Base-by-base conservation (phyloP, 2,329 filamentous ascomycete genomes). In the Hymenoscyphus infarciens region DNA sequence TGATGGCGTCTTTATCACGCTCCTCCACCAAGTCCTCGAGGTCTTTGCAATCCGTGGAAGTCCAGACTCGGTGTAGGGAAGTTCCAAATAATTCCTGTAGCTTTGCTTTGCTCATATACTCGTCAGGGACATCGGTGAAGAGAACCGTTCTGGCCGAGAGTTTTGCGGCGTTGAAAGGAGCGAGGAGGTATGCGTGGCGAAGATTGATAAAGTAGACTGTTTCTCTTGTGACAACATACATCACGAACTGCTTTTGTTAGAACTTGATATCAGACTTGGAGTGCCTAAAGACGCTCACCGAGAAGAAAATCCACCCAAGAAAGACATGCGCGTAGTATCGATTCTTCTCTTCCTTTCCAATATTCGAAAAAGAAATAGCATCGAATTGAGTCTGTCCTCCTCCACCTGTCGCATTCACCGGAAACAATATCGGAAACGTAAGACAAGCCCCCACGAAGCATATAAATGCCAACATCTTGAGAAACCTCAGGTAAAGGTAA, bases 161-260 rank as follows among this genome's bases (percentile, higher is more conserved):
- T 64, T 91, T 89, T 70, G 87, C 87, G 54, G 92, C 84, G 74
- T 96, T 95, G 59, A 91, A 82, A 15, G 92, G 91, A 16, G 92
- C 92, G 63, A 96, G 84, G 55, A 95, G 85, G 77, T 96, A 97
- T 0, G 93, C 92, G 77, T 97, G 93, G 65, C 93, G 90, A 58
- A 97, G 78, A 71, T 96, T 96, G 79, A 97, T 89, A 75, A 91
- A 96, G 82, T 88, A 96, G 68, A 97, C 89, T 71, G 87, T 88
- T 76, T 98, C 94, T 63, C 92, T 85, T 62, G 92, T 89, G 66
- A 98, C 86, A 71, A 91, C 88, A 77, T 90, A 96, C 78, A 97
- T 89, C 68, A 98, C 83, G 73, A 97, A 97, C 85, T 71, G 15
- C 10, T 25, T 16, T 2, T 13, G 22, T 64, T 59, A 65, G 64